Conservation (phyloP, 805 yeast species). For the Metschnikowia koreensis region DNA sequence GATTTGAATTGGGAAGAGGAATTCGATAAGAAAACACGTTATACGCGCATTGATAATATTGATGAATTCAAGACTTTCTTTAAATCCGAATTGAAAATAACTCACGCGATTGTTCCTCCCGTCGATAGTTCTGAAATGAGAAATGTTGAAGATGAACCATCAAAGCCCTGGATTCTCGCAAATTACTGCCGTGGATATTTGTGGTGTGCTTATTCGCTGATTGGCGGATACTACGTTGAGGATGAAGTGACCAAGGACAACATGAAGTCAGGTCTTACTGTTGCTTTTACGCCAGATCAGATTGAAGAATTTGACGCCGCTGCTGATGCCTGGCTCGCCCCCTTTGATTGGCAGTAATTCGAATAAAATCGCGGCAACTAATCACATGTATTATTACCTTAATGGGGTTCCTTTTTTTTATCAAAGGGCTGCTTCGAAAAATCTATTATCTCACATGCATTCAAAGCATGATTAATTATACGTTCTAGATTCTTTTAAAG, state of each 20-base stretch:
- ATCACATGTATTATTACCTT: no score
- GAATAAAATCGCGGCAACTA: no score
- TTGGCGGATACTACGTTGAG: slow-evolving; percentile 46
- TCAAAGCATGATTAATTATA: no score
- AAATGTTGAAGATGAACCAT: slow-evolving; percentile 15
- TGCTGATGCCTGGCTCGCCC: slow-evolving; percentile 31
- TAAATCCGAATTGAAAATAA: slow-evolving; percentile 35
- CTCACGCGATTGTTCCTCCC: slow-evolving; percentile 37
- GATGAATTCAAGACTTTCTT: slow-evolving; percentile 29
- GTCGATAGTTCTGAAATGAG: not conserved
- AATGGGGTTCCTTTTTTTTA: no score
- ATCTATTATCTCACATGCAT: no score
- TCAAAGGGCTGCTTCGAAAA: no score
- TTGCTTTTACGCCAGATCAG: slow-evolving; percentile 34
- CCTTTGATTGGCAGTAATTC: not conserved
- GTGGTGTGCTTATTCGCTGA: slow-evolving; percentile 60
- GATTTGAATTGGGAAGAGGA: slow-evolving; percentile 34
- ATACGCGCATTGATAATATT: slow-evolving; percentile 22
- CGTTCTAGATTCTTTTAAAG: no score
- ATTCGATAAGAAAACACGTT: slow-evolving; percentile 22
- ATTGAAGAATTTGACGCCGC: slow-evolving; percentile 36
- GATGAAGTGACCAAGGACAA: slow-evolving; percentile 23
- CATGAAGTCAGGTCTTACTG: slow-evolving; percentile 44
- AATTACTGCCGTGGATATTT: slow-evolving; percentile 51
- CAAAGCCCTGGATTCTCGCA: slow-evolving; percentile 7